Evolutionary conservation across 116 monocot genomes (phyloP).

Genomic region (Phalaenopsis hybrid): DNA sequence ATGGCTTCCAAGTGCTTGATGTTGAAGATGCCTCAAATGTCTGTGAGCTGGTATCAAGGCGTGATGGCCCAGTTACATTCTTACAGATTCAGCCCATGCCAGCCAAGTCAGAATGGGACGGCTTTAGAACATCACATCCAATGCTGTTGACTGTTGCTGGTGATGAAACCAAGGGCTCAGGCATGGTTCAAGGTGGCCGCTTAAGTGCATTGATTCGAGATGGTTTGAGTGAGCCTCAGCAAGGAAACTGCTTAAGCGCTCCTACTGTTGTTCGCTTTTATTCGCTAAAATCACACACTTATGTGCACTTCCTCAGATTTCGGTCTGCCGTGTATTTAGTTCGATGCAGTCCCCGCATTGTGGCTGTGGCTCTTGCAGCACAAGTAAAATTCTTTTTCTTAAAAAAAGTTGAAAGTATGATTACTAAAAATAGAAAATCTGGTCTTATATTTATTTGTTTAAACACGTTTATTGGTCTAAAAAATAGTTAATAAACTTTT

Average conservation of each 20-base stretch:
- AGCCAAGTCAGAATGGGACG: conserved; percentile 47
- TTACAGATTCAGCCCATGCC: conserved; percentile 90
- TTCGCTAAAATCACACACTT: conserved; percentile 76
- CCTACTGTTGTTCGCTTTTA: conserved; percentile 96
- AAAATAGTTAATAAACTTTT: neutral
- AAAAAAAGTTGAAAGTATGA: neutral
- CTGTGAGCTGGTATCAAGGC: conserved; percentile 93
- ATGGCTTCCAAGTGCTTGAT: conserved; percentile 98
- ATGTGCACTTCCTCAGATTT: conserved; percentile 87
- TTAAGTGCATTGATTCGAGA: conserved; percentile 78
- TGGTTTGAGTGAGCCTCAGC: conserved; percentile 31
- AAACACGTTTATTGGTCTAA: too few relatives aligned
- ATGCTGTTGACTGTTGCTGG: conserved; percentile 85
- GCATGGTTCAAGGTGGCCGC: conserved; percentile 79
- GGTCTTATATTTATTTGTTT: too few relatives aligned
- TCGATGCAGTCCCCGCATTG: conserved; percentile 92
- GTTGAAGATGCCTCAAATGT: conserved; percentile 94
- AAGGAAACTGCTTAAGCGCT: conserved; percentile 43
- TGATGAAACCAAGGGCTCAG: conserved; percentile 81
- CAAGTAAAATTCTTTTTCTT: conserved; percentile 49
- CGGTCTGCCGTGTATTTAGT: conserved; percentile 90
- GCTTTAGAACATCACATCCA: conserved; percentile 81
- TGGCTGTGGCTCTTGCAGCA: conserved; percentile 88
- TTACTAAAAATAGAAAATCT: neutral
- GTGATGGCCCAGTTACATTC: conserved; percentile 87